Evolutionary conservation across 306 rosid species (phyloP).

Genomic region (Glycine tomentella): DNA sequence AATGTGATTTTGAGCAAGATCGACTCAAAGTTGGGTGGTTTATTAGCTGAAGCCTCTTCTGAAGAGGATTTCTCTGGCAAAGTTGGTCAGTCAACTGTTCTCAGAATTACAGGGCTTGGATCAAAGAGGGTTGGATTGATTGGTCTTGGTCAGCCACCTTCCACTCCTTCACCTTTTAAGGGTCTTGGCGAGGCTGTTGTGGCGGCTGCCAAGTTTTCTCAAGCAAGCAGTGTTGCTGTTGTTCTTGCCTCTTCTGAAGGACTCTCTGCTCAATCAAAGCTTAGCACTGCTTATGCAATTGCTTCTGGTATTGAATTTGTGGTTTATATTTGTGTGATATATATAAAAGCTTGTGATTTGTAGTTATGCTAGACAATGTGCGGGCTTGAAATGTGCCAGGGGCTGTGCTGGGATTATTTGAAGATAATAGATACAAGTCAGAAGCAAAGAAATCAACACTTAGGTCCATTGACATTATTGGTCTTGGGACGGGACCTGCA

Average conservation of each 20-base stretch:
- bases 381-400: slow-evolving; percentile 61
- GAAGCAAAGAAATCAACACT: slow-evolving; percentile 80
- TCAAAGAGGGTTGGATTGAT: slow-evolving; percentile 87
- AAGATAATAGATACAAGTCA: slow-evolving; percentile 80
- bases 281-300: slow-evolving; percentile 74
- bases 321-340: slow-evolving; percentile 33
- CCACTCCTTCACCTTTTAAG: slow-evolving; percentile 60
- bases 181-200: slow-evolving; percentile 92
- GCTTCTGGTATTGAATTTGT: slow-evolving; percentile 72
- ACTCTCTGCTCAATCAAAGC: slow-evolving; percentile 66
- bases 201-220: slow-evolving; percentile 79
- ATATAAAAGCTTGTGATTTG: slow-evolving; percentile 29
- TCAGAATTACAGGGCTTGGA: slow-evolving; percentile 81
- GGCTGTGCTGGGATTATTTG: slow-evolving; percentile 80
- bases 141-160: slow-evolving; percentile 85
- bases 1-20: slow-evolving; percentile 79
- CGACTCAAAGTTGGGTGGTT: slow-evolving; percentile 84
- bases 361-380: slow-evolving; percentile 40
- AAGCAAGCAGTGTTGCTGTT: slow-evolving; percentile 74
- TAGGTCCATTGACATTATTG: slow-evolving; percentile 80
- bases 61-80: slow-evolving; percentile 98
- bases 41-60: slow-evolving; percentile 83
- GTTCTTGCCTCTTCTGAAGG: slow-evolving; percentile 85
- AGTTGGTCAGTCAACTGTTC: slow-evolving; percentile 79
- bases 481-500: slow-evolving; percentile 88